Base-by-base conservation (phyloP, 208 protist species). In the Wallacemonas sp. region DNA sequence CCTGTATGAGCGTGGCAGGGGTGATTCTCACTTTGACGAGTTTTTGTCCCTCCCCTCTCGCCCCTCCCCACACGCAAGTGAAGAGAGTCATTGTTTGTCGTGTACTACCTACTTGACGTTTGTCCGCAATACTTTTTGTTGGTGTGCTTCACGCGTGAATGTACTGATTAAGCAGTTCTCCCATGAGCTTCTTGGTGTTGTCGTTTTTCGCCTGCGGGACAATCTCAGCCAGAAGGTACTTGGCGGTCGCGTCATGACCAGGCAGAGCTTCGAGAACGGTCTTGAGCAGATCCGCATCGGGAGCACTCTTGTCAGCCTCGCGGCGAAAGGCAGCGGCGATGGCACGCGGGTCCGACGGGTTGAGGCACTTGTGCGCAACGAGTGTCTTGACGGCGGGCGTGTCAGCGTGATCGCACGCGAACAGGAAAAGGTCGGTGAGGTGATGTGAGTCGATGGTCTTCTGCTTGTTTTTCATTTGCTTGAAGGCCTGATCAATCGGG, bases 341-440 rank as follows among this genome's bases (percentile, higher is more conserved):
- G 1, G 79, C 65, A 2, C 87, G 87, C 17, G 49, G 46, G 55
- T 95, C 85, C 5, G 33, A 38, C 5, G 83, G 38, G 49, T 89
- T 70, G 34, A 77, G 88, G 68, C 90, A 95, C 36, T 80, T 65
- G 38, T 77, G 65, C 23, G 33, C 63, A 19, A 95, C 68, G 73
- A 95, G 76, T 16, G 80, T 73, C 66, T 62, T 68, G 14, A 91
- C 78, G 1, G 73, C 80, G n/a, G 84, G 75, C 2, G 74, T 34
- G 63, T 93, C 82, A 5, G 72, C 73, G 41, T 81, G 81, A 38
- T 95, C 90, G 63, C 81, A 90, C 2, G 78, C 80, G 12, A 70
- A 81, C 34, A 88, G 62, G 58, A 93, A 95, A 11, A 93, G 78
- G 41, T 82, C 58, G 29, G 80, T 76, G 1, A 95, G 67, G 21